Conservation (phyloP, 1,284 basidiomycete species). For the Pholiota adiposa region DNA sequence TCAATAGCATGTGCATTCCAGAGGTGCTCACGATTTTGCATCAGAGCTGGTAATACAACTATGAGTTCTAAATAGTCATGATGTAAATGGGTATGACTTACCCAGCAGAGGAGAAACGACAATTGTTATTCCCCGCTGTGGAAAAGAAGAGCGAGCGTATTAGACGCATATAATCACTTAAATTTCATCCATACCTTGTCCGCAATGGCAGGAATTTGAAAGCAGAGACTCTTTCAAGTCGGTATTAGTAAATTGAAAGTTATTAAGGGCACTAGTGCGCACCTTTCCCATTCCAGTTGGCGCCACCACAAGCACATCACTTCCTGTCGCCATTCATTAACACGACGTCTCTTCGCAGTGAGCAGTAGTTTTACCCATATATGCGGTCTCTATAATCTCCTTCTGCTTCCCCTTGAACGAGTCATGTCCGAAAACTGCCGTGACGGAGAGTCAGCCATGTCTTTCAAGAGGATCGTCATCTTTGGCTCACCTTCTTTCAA, state of each 20-base stretch:
- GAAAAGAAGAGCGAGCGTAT: neutral
- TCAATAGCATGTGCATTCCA: slow-evolving; percentile 2
- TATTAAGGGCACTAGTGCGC: slow-evolving; percentile 17
- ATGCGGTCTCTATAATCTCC: slow-evolving; percentile 73
- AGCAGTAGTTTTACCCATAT: slow-evolving; percentile 46
- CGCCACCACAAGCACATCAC: slow-evolving; percentile 81
- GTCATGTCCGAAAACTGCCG: slow-evolving; percentile 67
- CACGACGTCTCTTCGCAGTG: neutral
- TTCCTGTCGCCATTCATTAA: slow-evolving; percentile 40
- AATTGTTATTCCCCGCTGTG: slow-evolving; percentile 72
- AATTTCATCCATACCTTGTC: slow-evolving; percentile 49
- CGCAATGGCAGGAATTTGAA: slow-evolving; percentile 83
- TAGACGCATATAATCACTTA: neutral
- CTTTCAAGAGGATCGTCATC: neutral
- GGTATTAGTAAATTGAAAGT: neutral
- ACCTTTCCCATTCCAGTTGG: slow-evolving; percentile 93
- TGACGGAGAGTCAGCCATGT: neutral
- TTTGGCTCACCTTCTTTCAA: slow-evolving; percentile 14
- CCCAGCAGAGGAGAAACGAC: slow-evolving; percentile 82
- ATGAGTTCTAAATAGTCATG: neutral
- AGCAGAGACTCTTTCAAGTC: slow-evolving; percentile 72
- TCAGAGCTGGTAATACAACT: slow-evolving; percentile 58
- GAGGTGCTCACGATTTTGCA: slow-evolving; percentile 73
- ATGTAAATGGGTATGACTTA: slow-evolving; percentile 42
- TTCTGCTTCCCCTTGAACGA: slow-evolving; percentile 78